Evolutionary conservation across 352 stramenopile genomes (phyloP), one percentile per base, ranked within the genome.

Genomic region (Phytophthora nicotianae): DNA sequence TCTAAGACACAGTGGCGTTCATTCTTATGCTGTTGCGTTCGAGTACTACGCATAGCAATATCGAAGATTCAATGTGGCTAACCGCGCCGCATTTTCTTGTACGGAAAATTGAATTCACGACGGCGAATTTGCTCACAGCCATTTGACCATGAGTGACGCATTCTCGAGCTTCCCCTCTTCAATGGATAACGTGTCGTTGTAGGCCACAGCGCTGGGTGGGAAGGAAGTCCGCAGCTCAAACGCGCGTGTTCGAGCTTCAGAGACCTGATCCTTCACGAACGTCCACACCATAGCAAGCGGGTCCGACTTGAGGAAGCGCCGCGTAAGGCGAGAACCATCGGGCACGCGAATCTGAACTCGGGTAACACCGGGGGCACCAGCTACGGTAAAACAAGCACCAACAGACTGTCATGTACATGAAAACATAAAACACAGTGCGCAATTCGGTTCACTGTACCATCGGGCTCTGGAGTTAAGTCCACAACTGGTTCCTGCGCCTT

Each of bases 141-240:
- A 95, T 45, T 92, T 83, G 62, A 95, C 72, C 70, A 90, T 88
- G 37, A 95, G 68, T 50, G 83, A 87, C 38, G 83, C 82, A 56
- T 92, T 92, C 47, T 83, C 81, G 9, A 95, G 75, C 40, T 90
- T 79, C 21, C 81, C 70, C 33, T 91, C 83, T 35, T 75, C 71
- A 40, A 95, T 78, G 16, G 79, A 79, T 13, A 74, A 56, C 0
- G 75, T 72, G 6, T 91, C 81, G 38, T 75, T 79, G 49, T 81
- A 81, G 7, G 65, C 65, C 23, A 95, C 64, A 3, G 70, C 70
- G 19, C 72, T 71, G 4, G 82, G 84, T 4, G 83, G 83, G 51
- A 85, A 91, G 33, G 80, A 58, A 50, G 81, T 90, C 41, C 86
- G 84, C 17, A 95, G 68, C 66, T 93, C 83, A 58, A 95, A 95